These are phyloP conservation scores for Backusella circina DNA, from an alignment of 192 early-diverging fungal genomes.

Conservation along the genomic window DNA sequence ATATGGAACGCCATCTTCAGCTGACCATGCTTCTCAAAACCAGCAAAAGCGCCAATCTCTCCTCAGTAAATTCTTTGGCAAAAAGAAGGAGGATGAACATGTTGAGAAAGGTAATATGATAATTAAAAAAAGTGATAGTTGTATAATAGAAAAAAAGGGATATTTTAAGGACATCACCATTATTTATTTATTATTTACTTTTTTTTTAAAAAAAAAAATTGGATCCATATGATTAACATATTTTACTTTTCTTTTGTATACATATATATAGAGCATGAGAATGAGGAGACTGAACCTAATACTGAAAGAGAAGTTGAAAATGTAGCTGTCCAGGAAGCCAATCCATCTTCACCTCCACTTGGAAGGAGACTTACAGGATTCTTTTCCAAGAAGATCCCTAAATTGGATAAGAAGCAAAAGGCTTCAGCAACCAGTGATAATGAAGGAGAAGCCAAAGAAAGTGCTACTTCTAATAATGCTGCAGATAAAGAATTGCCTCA, in stretches of 20 bases:
- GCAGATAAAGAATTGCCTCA: not conserved
- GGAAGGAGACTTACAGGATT: slow-evolving; percentile 2
- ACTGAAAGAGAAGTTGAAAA: slow-evolving; percentile 1
- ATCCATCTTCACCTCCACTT: not conserved
- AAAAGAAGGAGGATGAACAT: not conserved
- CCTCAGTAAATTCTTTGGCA: not conserved
- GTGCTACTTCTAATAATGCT: not conserved
- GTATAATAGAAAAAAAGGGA: not conserved
- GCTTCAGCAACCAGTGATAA: not conserved
- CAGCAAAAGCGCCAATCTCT: slow-evolving; percentile 2
- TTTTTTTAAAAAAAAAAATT: not conserved
- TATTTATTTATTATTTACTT: not conserved
- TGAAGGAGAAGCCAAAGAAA: not conserved
- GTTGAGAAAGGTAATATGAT: not conserved
- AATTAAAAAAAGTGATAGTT: not conserved
- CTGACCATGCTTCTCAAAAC: not conserved
- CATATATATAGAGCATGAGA: not conserved
- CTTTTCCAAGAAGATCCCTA: not conserved
- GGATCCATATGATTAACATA: not conserved
- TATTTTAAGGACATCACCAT: not conserved
- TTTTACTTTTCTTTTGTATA: not conserved
- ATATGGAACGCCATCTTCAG: not conserved
- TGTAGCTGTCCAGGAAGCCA: not conserved
- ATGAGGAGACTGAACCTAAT: not conserved
- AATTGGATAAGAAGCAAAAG: slow-evolving; percentile 1